Evolutionary conservation across 2,329 filamentous ascomycete genomes (phyloP).

Genomic region (Calonectria pseudoturangicola): DNA sequence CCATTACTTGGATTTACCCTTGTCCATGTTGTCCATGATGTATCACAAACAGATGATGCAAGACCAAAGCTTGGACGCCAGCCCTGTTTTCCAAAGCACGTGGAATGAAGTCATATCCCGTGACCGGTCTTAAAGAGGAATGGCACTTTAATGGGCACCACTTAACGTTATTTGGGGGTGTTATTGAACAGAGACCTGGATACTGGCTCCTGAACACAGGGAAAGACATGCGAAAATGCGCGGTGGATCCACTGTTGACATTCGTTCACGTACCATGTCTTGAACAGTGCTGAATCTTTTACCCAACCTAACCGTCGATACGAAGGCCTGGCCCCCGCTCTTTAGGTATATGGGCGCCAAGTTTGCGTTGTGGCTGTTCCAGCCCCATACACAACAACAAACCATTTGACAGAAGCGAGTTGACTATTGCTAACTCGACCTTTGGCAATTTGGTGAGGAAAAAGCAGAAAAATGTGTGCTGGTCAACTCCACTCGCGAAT

Average conservation of each 20-base stretch:
- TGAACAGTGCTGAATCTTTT: slow-evolving; percentile 14
- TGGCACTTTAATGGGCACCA: not conserved
- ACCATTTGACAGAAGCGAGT: slow-evolving; percentile 15
- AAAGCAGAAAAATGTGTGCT: not conserved
- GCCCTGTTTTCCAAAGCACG: slow-evolving; percentile 4
- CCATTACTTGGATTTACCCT: not conserved
- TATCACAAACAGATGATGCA: not conserved
- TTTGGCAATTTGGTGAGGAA: slow-evolving; percentile 1
- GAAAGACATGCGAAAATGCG: not conserved
- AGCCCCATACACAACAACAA: slow-evolving; percentile 9
- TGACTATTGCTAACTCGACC: slow-evolving; percentile 9
- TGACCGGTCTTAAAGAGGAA: not conserved
- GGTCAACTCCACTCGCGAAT: slow-evolving; percentile 6
- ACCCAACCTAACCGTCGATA: not conserved
- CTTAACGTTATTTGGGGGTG: not conserved
- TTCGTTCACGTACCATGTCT: slow-evolving; percentile 3
- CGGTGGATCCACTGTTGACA: slow-evolving; percentile 1
- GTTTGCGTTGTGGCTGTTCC: slow-evolving; percentile 23
- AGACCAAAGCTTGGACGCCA: not conserved
- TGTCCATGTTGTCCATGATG: not conserved
- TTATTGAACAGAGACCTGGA: not conserved
- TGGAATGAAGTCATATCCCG: slow-evolving; percentile 32
- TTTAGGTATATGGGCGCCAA: slow-evolving; percentile 7
- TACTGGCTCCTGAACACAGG: not conserved
- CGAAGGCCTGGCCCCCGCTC: slow-evolving; percentile 4